phyloP scores from a whole-genome alignment of 78 protist genomes.

The Speleostelium caveatum region DNA sequence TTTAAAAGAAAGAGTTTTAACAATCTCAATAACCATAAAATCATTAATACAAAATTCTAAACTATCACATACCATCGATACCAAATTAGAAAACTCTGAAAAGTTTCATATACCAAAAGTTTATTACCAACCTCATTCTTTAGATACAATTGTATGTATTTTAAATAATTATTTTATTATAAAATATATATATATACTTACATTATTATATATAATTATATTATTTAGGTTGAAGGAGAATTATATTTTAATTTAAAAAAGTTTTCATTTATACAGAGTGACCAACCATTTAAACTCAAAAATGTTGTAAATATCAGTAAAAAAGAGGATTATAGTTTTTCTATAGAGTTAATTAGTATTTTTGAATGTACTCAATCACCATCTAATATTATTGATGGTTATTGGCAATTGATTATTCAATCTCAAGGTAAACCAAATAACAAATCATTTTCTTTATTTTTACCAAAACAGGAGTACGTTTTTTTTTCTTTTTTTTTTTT shows the following conservation, averaged over 20 bases:
- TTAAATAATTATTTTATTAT: too few relatives aligned
- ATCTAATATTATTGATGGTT: slow-evolving; percentile 1
- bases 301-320: not conserved
- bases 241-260: slow-evolving; percentile 33
- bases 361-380: slow-evolving; percentile 51
- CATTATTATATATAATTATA: not conserved
- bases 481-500: not conserved
- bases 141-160: slow-evolving; percentile 9
- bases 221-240: slow-evolving; percentile 49
- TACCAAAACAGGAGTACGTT: slow-evolving; percentile 38
- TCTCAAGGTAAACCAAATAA: slow-evolving; percentile 59
- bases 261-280: slow-evolving; percentile 54
- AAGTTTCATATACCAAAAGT: slow-evolving; percentile 18
- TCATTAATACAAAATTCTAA: slow-evolving; percentile 36
- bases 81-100: slow-evolving; percentile 20
- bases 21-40: slow-evolving; percentile 25
- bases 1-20: slow-evolving; percentile 43
- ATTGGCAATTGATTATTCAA: slow-evolving; percentile 4
- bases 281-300: not conserved
- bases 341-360: slow-evolving; percentile 47
- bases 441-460: slow-evolving; percentile 10
- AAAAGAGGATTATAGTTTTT: slow-evolving; percentile 47
- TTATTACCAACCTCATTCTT: slow-evolving; percentile 24
- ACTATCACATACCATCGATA: slow-evolving; percentile 14
- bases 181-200: not conserved